Evolutionary conservation across 2,329 filamentous ascomycete species (phyloP).

Genomic region (Scopulariopsis brevicaulis): DNA sequence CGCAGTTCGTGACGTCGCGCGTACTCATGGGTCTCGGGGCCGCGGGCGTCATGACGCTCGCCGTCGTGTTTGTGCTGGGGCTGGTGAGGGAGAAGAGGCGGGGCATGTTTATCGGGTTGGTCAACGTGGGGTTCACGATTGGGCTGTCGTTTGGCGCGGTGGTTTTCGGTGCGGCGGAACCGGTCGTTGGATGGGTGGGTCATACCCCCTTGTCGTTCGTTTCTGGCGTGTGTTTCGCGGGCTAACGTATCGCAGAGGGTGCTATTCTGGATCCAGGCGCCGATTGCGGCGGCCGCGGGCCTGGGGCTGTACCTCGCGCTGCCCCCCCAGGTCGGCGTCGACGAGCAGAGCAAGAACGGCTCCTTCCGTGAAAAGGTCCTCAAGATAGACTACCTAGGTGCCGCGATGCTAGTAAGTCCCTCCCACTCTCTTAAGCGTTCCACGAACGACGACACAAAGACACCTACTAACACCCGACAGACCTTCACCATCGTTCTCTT

Average conservation of each 20-base stretch:
- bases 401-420: constrained; percentile 48
- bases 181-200: constrained; percentile 56
- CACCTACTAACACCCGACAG: constrained; percentile 20
- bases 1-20: constrained; percentile 56
- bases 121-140: constrained; percentile 62
- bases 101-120: constrained; percentile 62
- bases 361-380: constrained; percentile 34
- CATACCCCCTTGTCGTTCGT: not conserved
- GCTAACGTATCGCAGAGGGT: constrained; percentile 37
- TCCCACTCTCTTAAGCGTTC: not conserved
- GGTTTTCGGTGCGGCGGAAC: constrained; percentile 53
- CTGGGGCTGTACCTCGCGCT: constrained; percentile 52
- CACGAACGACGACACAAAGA: not conserved
- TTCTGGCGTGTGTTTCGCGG: not conserved
- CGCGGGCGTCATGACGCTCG: constrained; percentile 61
- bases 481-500: constrained; percentile 57
- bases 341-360: not conserved
- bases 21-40: constrained; percentile 57
- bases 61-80: constrained; percentile 68
- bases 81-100: constrained; percentile 54
- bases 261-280: constrained; percentile 63
- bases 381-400: constrained; percentile 65
- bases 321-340: not conserved
- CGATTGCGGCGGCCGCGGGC: constrained; percentile 49
- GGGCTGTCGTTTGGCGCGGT: constrained; percentile 64